These are phyloP conservation scores for Monilinia vaccinii-corymbosi DNA, from an alignment of 2,329 filamentous ascomycete species.

Conservation along the genomic window DNA sequence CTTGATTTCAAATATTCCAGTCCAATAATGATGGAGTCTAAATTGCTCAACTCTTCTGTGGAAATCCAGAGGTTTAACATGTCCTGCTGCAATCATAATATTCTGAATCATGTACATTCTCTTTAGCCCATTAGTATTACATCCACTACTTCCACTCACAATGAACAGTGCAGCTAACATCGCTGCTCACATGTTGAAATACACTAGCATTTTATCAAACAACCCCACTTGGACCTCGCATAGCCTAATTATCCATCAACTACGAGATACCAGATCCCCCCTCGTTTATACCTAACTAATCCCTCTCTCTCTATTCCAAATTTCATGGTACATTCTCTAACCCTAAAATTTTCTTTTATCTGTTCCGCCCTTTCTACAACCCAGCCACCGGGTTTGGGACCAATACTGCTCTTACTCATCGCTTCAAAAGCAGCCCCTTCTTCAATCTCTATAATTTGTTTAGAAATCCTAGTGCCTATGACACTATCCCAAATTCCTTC, in stretches of 20 bases:
- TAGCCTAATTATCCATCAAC: background rate
- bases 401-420: background rate
- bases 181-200: background rate
- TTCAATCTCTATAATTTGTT: background rate
- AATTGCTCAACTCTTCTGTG: background rate
- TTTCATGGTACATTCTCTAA: background rate
- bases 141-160: background rate
- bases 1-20: background rate
- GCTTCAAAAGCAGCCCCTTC: background rate
- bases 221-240: background rate
- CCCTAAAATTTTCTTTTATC: background rate
- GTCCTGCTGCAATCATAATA: background rate
- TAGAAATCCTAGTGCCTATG: background rate
- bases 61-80: too few species aligned
- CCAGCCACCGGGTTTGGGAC: background rate
- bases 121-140: background rate
- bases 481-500: constrained; percentile 2
- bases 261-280: background rate
- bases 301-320: background rate
- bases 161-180: background rate
- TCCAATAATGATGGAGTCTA: background rate
- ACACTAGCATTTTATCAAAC: background rate
- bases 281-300: background rate
- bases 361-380: background rate
- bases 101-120: background rate